phyloP scores from a whole-genome alignment of 805 yeast genomes.

The Jamesozyma gamospora region DNA sequence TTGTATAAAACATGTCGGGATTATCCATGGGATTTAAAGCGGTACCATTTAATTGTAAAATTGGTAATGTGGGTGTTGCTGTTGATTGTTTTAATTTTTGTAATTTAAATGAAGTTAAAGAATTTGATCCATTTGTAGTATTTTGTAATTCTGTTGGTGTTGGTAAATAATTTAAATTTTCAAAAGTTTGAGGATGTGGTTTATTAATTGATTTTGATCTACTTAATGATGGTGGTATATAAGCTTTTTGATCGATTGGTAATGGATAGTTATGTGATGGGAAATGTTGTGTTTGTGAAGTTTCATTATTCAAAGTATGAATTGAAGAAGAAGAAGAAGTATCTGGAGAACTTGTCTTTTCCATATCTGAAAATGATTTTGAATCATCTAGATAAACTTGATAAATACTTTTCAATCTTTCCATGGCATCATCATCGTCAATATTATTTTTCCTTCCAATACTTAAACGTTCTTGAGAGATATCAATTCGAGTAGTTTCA shows the following conservation, averaged over 20 bases:
- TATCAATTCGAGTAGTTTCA: neutral
- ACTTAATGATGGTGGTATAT: neutral
- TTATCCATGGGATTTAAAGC: conserved; percentile 35
- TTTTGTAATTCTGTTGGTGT: conserved; percentile 30
- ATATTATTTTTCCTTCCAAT: neutral
- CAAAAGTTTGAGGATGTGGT: conserved; percentile 27
- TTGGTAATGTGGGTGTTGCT: conserved; percentile 6
- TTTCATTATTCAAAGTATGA: too few species aligned
- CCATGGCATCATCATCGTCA: conserved; percentile 52
- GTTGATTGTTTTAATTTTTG: conserved; percentile 26
- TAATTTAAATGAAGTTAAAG: conserved; percentile 24
- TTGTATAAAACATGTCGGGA: conserved; percentile 31
- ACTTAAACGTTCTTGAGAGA: too few species aligned
- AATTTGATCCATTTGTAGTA: conserved; percentile 20
- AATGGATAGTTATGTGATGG: neutral
- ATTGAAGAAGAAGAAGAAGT: too few species aligned
- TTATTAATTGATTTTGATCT: neutral
- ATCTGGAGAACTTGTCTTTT: too few species aligned
- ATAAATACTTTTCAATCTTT: conserved; percentile 71
- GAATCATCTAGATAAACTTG: conserved; percentile 57
- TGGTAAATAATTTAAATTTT: conserved; percentile 30
- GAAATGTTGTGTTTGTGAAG: neutral
- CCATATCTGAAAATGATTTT: neutral
- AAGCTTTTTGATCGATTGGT: conserved; percentile 1
- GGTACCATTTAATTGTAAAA: conserved; percentile 12